Conservation (phyloP, 257 asterid genomes). For the Solanum clarkiae region DNA sequence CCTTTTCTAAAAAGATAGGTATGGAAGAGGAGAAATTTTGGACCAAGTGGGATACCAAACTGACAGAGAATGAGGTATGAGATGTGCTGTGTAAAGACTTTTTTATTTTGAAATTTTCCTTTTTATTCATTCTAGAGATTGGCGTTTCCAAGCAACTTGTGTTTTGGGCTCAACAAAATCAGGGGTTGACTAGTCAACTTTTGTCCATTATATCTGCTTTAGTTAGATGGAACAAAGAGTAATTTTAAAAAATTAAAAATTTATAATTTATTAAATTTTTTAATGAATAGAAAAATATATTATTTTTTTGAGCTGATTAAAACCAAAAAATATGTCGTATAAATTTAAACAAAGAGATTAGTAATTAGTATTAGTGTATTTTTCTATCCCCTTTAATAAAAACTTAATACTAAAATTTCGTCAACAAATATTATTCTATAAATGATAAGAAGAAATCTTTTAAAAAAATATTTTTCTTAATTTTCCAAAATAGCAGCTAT, state of each 20-base stretch:
- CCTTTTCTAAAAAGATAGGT: not conserved
- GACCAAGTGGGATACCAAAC: conserved; percentile 17
- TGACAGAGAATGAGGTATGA: not conserved
- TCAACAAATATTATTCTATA: not conserved
- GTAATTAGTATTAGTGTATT: no score
- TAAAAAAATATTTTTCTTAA: not conserved
- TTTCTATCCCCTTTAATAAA: not conserved
- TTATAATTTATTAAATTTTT: no score
- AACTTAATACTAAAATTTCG: not conserved
- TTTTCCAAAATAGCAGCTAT: not conserved
- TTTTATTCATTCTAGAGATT: not conserved
- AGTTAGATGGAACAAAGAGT: no score
- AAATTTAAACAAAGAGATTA: no score
- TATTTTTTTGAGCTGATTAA: no score
- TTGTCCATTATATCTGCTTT: not conserved
- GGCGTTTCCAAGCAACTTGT: not conserved
- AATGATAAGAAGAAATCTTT: not conserved
- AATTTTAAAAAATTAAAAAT: no score
- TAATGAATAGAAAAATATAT: no score
- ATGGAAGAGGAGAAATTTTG: conserved; percentile 1
- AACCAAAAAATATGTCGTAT: no score
- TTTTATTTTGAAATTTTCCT: not conserved
- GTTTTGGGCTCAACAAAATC: not conserved
- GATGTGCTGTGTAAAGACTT: not conserved
- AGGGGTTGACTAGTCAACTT: not conserved